Evolutionary conservation across 106 monocot species (phyloP).

Genomic region (Dendrobium nobile): DNA sequence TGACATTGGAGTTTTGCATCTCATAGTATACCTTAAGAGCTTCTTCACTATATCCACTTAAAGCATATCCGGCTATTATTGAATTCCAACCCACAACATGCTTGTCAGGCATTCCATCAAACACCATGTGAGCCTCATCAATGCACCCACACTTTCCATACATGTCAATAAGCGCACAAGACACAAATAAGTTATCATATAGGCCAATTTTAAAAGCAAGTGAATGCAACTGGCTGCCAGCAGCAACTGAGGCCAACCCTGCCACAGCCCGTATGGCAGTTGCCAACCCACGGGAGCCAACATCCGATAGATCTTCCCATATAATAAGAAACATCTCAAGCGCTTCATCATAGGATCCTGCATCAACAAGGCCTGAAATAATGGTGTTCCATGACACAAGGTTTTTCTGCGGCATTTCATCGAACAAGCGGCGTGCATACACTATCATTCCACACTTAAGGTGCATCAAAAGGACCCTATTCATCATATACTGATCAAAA

Average conservation of each 20-base stretch:
- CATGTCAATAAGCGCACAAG: conserved; percentile 65
- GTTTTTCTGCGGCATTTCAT: conserved; percentile 54
- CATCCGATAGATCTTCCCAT: conserved; percentile 34
- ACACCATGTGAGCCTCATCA: conserved; percentile 56
- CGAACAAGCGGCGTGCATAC: conserved; percentile 61
- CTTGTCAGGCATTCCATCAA: conserved; percentile 67
- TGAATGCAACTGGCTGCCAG: conserved; percentile 59
- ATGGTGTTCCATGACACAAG: conserved; percentile 58
- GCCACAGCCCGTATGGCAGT: conserved; percentile 39
- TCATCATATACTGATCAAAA: conserved; percentile 66
- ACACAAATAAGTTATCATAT: conserved; percentile 27
- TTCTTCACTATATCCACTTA: conserved; percentile 72
- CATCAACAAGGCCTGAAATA: conserved; percentile 53
- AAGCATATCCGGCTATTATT: conserved; percentile 69
- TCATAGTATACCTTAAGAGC: conserved; percentile 70
- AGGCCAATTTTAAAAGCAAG: conserved; percentile 29
- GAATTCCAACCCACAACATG: conserved; percentile 75
- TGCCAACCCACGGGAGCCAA: conserved; percentile 32
- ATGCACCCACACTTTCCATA: conserved; percentile 80
- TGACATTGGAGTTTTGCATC: conserved; percentile 48
- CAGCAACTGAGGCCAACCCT: conserved; percentile 20
- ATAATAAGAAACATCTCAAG: conserved; percentile 47
- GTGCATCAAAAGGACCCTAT: conserved; percentile 56
- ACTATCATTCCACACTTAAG: conserved; percentile 60
- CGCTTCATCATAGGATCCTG: conserved; percentile 40